These are phyloP conservation scores for Coemansia sp. DNA, from an alignment of 192 early-diverging fungal genomes.

Conservation along the genomic window DNA sequence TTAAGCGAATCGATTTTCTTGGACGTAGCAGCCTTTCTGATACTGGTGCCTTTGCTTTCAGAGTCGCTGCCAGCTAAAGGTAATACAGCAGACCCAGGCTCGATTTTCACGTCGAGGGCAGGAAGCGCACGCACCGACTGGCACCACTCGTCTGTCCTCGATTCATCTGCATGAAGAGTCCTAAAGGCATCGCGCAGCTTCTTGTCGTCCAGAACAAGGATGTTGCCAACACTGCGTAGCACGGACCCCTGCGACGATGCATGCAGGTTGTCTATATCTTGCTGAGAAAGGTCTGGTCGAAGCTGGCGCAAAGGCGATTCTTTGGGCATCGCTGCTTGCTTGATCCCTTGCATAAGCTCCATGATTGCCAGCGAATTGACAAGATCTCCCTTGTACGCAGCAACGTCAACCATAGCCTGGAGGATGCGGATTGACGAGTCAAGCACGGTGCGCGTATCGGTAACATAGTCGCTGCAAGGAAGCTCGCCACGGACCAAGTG, in stretches of 20 bases:
- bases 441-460: conserved; percentile 87
- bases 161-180: not conserved
- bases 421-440: conserved; percentile 90
- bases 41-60: not conserved
- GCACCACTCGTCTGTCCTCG: conserved; percentile 20
- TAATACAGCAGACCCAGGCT: not conserved
- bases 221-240: conserved; percentile 27
- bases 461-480: conserved; percentile 87
- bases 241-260: not conserved
- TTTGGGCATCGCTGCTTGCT: conserved; percentile 83
- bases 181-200: conserved; percentile 17
- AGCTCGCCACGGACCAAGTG: conserved; percentile 79
- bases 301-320: conserved; percentile 71
- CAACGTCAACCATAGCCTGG: conserved; percentile 94
- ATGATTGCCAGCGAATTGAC: conserved; percentile 69
- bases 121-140: conserved; percentile 40
- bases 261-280: not conserved
- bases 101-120: conserved; percentile 20
- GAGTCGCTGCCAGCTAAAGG: not conserved
- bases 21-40: not conserved
- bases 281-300: conserved; percentile 56
- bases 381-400: conserved; percentile 67
- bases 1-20: conserved; percentile 22
- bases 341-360: conserved; percentile 86
- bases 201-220: conserved; percentile 46